A percentile compares a stretch with the other conserved stretches of the same genome.
Conservation (phyloP, 139 green algal species). For the Chlorella ohadii region DNA sequence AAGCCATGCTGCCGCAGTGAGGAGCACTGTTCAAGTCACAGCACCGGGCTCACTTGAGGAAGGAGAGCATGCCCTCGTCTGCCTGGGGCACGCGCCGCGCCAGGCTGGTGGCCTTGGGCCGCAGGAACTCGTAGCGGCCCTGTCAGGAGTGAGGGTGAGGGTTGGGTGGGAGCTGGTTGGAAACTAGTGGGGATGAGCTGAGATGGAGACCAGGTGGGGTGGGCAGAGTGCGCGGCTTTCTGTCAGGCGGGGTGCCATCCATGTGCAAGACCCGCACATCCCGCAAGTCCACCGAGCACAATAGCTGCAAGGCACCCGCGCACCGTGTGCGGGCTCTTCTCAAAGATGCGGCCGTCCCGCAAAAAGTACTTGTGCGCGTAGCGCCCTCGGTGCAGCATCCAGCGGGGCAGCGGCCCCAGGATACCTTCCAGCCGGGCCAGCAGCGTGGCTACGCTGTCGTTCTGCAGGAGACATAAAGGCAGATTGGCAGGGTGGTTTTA, state of each 20-base stretch:
- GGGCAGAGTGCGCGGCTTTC: no score
- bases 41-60: slow-evolving; percentile 56
- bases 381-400: slow-evolving; percentile 77
- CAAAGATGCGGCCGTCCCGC: slow-evolving; percentile 72
- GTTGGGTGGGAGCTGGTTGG: no score
- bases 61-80: slow-evolving; percentile 76
- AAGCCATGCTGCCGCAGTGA: no score
- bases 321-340: slow-evolving; percentile 61
- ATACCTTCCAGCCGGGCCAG: slow-evolving; percentile 92
- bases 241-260: no score
- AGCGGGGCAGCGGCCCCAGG: slow-evolving; percentile 81
- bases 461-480: slow-evolving; percentile 56
- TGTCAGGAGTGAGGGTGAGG: background rate
- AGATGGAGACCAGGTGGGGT: no score
- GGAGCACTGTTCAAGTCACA: no score
- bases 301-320: no score
- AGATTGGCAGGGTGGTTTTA: no score
- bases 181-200: no score
- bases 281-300: no score
- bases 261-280: no score
- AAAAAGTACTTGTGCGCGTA: slow-evolving; percentile 90
- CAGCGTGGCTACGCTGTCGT: slow-evolving; percentile 84
- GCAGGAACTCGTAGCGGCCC: slow-evolving; percentile 71
- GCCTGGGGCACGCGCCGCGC: slow-evolving; percentile 59
- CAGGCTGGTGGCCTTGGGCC: slow-evolving; percentile 75